Evolutionary conservation across 2,329 filamentous ascomycete species (phyloP).

Genomic region (Coleophoma crateriformis): DNA sequence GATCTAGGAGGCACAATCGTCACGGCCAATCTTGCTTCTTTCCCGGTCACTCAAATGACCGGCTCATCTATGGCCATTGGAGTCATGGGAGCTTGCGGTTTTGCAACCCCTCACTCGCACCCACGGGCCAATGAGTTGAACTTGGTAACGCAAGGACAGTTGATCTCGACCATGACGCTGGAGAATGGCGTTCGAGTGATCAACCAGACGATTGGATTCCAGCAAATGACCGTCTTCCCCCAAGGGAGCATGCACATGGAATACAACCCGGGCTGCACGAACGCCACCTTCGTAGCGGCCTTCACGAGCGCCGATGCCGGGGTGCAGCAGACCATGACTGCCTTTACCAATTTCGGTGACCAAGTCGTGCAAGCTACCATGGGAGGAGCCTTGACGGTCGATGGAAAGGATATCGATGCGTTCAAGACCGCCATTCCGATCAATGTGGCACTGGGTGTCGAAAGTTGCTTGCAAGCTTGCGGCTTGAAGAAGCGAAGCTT

Average conservation of each 20-base stretch:
- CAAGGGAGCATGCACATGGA: slow-evolving; percentile 48
- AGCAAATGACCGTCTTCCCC: slow-evolving; percentile 48
- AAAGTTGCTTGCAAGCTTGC: slow-evolving; percentile 36
- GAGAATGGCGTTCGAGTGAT: slow-evolving; percentile 43
- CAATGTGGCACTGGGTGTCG: slow-evolving; percentile 38
- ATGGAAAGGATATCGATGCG: slow-evolving; percentile 26
- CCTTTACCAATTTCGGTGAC: slow-evolving; percentile 31
- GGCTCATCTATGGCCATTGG: background rate
- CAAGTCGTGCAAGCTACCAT: slow-evolving; percentile 25
- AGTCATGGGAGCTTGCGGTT: background rate
- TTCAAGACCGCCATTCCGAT: slow-evolving; percentile 27
- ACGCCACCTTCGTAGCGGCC: slow-evolving; percentile 42
- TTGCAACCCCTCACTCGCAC: slow-evolving; percentile 44
- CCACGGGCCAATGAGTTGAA: slow-evolving; percentile 48
- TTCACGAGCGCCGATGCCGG: slow-evolving; percentile 31
- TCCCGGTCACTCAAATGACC: background rate
- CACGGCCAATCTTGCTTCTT: background rate
- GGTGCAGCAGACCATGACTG: slow-evolving; percentile 21
- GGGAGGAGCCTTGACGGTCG: slow-evolving; percentile 18
- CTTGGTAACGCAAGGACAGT: slow-evolving; percentile 40
- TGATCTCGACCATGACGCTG: slow-evolving; percentile 46
- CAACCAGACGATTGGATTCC: slow-evolving; percentile 32
- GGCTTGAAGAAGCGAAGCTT: slow-evolving; percentile 20
- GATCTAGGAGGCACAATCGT: background rate
- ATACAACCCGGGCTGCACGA: slow-evolving; percentile 47